phyloP scores from a whole-genome alignment of 331 rosid species.

The Saraca asoca region DNA sequence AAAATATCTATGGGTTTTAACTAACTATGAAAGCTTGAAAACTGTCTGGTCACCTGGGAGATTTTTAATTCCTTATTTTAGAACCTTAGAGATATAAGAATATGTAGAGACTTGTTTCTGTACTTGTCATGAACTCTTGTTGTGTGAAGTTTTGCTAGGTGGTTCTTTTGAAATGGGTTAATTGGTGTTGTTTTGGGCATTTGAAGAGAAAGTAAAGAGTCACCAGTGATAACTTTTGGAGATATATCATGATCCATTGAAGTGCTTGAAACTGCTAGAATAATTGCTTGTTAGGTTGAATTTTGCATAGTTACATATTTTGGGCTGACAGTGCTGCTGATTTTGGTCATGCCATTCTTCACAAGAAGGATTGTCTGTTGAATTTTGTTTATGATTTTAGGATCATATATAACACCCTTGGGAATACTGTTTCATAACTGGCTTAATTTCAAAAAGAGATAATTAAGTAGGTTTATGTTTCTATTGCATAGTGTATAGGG shows the following conservation, averaged over 20 bases:
- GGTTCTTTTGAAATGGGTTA: slow-evolving; percentile 4
- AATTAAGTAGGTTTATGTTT: too few species aligned
- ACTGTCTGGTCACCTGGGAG: slow-evolving; percentile 4
- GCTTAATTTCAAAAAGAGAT: too few species aligned
- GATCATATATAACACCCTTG: background rate
- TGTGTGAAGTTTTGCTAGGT: background rate
- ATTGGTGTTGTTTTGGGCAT: slow-evolving; percentile 25
- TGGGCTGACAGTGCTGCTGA: too few species aligned
- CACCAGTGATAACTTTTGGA: background rate
- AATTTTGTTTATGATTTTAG: background rate
- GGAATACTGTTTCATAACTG: too few species aligned
- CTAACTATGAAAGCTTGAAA: slow-evolving; percentile 6
- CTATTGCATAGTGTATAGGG: too few species aligned
- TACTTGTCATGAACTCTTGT: background rate
- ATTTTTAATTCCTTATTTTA: background rate
- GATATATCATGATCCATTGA: too few species aligned
- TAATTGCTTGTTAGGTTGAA: too few species aligned
- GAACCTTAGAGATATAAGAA: background rate
- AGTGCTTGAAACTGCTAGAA: too few species aligned
- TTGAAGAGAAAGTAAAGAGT: slow-evolving; percentile 11
- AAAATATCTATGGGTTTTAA: slow-evolving; percentile 16
- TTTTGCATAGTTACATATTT: too few species aligned
- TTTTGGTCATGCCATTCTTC: slow-evolving; percentile 1
- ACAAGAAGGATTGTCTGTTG: background rate
- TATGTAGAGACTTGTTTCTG: too few species aligned